Evolutionary conservation across 305 asterid genomes (phyloP).

Genomic region (Solanum hybrid): DNA sequence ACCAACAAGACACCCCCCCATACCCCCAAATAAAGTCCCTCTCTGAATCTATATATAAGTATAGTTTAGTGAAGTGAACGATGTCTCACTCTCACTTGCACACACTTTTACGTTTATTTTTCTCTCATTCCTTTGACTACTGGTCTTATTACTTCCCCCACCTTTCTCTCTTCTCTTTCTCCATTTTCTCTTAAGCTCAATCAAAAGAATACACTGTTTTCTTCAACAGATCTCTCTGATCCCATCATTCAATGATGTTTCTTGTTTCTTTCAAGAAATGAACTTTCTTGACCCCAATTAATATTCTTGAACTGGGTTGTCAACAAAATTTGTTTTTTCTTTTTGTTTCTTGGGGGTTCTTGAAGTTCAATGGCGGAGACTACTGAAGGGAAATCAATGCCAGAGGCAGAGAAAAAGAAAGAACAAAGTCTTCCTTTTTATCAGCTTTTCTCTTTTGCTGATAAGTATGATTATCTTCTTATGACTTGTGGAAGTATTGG

Average conservation of each 20-base stretch:
- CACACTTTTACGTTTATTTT: not conserved
- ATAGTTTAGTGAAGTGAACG: slow-evolving; percentile 1
- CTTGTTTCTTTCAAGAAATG: not conserved
- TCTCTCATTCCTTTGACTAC: slow-evolving; percentile 6
- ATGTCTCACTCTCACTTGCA: slow-evolving; percentile 3
- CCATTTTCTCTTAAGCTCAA: not conserved
- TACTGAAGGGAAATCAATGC: slow-evolving; percentile 60
- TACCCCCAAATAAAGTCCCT: not conserved
- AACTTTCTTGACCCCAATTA: not conserved
- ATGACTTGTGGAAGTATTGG: slow-evolving; percentile 83
- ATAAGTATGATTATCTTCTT: slow-evolving; percentile 51
- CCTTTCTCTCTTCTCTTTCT: not conserved
- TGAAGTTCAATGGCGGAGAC: slow-evolving; percentile 47
- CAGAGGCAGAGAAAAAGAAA: slow-evolving; percentile 87
- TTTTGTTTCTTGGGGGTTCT: not conserved
- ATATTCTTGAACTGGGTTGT: not conserved
- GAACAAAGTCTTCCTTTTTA: slow-evolving; percentile 85
- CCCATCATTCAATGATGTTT: not conserved
- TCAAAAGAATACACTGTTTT: not conserved
- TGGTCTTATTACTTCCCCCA: not conserved
- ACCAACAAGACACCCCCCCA: not conserved
- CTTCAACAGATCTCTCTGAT: not conserved
- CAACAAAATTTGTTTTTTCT: not conserved
- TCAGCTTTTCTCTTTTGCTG: slow-evolving; percentile 84
- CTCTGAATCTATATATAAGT: not conserved